A percentile compares a stretch with the other conserved stretches of the same genome.
phyloP scores from a whole-genome alignment of 2,329 filamentous ascomycete species.

The Venturia aucupariae region DNA sequence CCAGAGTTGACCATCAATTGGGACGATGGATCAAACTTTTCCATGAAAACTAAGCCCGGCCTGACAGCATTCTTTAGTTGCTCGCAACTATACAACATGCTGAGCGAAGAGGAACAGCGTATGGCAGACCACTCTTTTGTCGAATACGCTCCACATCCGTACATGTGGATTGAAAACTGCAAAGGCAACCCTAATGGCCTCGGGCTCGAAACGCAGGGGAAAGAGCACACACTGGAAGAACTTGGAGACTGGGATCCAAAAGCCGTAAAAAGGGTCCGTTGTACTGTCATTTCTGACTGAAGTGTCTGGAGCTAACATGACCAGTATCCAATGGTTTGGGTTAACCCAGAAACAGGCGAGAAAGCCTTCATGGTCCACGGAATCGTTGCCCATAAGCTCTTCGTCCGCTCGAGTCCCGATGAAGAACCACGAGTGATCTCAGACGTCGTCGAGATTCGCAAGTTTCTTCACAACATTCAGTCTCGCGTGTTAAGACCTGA shows the following conservation, averaged over 20 bases:
- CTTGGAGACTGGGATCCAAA: slow-evolving; percentile 29
- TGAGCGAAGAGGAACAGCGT: slow-evolving; percentile 33
- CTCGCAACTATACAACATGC: slow-evolving; percentile 33
- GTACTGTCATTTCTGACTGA: background rate
- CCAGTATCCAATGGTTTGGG: slow-evolving; percentile 38
- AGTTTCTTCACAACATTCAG: slow-evolving; percentile 30
- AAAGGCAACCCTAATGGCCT: slow-evolving; percentile 34
- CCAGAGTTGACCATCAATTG: slow-evolving; percentile 32
- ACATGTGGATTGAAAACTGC: slow-evolving; percentile 34
- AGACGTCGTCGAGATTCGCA: slow-evolving; percentile 31
- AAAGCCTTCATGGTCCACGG: slow-evolving; percentile 38
- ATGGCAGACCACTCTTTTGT: slow-evolving; percentile 38
- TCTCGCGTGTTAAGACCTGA: slow-evolving; percentile 34
- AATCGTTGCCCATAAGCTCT: slow-evolving; percentile 32
- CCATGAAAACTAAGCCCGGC: slow-evolving; percentile 35
- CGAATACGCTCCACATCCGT: slow-evolving; percentile 38
- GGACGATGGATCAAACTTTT: slow-evolving; percentile 35
- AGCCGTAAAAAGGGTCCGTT: slow-evolving; percentile 25
- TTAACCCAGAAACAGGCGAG: slow-evolving; percentile 34
- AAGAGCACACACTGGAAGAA: slow-evolving; percentile 31
- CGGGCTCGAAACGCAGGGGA: slow-evolving; percentile 31
- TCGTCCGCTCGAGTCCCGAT: slow-evolving; percentile 26
- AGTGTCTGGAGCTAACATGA: slow-evolving; percentile 2
- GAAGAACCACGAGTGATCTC: slow-evolving; percentile 30
- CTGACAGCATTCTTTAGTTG: slow-evolving; percentile 38